A percentile compares a stretch with the other conserved stretches of the same genome.
These are phyloP conservation scores for Tulasnella sp. DNA, from an alignment of 768 basidiomycete genomes.

Conservation along the genomic window DNA sequence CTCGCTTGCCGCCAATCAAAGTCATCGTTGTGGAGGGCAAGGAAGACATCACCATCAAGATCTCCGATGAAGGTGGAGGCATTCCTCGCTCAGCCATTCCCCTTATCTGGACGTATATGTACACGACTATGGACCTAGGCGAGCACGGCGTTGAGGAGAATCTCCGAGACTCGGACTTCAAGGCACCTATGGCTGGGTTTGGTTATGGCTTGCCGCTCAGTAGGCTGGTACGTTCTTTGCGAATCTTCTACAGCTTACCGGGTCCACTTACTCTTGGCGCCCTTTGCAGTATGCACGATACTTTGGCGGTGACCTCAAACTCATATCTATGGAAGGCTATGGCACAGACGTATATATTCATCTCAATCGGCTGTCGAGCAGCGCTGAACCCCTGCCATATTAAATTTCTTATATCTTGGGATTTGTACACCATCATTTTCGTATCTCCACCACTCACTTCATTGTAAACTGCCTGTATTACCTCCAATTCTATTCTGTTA, in stretches of 20 bases:
- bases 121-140: conserved; percentile 65
- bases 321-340: conserved; percentile 99
- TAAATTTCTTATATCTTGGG: neutral
- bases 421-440: neutral
- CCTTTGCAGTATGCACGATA: conserved; percentile 77
- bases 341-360: conserved; percentile 94
- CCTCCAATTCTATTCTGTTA: neutral
- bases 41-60: conserved; percentile 99
- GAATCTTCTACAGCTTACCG: conserved; percentile 9
- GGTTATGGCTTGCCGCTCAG: conserved; percentile 92
- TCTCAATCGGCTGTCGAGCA: conserved; percentile 78
- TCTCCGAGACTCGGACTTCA: conserved; percentile 70
- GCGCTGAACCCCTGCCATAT: conserved; percentile 68
- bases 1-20: conserved; percentile 82
- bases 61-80: conserved; percentile 94
- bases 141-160: conserved; percentile 61
- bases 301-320: conserved; percentile 85
- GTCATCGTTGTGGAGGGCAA: conserved; percentile 92
- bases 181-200: conserved; percentile 97
- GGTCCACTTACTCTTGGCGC: conserved; percentile 3
- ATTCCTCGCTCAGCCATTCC: conserved; percentile 86
- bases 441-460: neutral
- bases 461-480: neutral
- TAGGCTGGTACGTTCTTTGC: conserved; percentile 62
- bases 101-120: conserved; percentile 99